Base-by-base conservation (phyloP, 768 basidiomycete species). In the Suillus occidentalis region DNA sequence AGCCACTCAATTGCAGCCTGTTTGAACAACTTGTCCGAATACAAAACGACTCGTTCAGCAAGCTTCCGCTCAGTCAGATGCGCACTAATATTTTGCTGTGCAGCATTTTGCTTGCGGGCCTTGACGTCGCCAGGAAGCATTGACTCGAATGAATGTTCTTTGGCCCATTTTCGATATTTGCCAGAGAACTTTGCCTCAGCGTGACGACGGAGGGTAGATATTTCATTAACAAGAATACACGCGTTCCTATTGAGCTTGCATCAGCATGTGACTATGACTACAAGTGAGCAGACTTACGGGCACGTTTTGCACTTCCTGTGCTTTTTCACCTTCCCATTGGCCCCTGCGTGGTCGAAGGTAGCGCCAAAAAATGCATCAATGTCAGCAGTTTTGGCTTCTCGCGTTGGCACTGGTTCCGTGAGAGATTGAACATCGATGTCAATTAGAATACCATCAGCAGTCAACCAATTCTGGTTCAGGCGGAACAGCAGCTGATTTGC, bases 1-100 rank as follows among this genome's bases (percentile, higher is more conserved):
- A 82, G 67, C 80, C 81, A 82, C 56, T 80, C 70, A 28, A 76
- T 67, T 3, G 77, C 77, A 14, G 49, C 49, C 14, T 50, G 25
- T 7, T 16, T 50, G 49, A 50, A 50, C 14, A 25, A 50, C 1
- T 72, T 75, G 39, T 80, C 70, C 0, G 72, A 61, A 63, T 81
- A 81, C 1, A 66, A 67, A 10, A 78, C 61, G 3, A 72, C 61
- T 18, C 47, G 37, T 43, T 73, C 70, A 6, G 43, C 65, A 18
- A 65, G 63, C 37, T 56, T 61, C 22, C 40, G 36, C 42, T 70
- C 69, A 28, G 39, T 60, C 4, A 78, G 67, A 63, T 43, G 42
- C 2, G 0, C 7, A 9, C 8, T 43, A 20, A 43, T 43, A 2
- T 6, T 42, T 6, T 42, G 42, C 42, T 42, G 42, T 5, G 8